Conservation (phyloP, 768 basidiomycete species). For the Termitomyces sp. region DNA sequence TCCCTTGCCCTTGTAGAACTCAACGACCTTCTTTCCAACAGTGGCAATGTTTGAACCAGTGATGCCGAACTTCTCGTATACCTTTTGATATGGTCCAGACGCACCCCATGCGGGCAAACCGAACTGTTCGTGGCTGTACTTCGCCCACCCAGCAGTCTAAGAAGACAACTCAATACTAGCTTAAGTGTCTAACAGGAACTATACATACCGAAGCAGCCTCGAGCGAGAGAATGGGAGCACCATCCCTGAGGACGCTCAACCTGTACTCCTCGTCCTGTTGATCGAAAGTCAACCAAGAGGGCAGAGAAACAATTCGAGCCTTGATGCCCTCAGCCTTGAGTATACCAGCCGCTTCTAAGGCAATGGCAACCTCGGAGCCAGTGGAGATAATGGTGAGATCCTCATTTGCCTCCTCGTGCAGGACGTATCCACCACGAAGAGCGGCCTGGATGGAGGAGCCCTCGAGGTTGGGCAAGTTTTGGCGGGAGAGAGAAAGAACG, state of each 20-base stretch:
- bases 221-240: slow-evolving; percentile 84
- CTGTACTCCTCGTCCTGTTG: slow-evolving; percentile 75
- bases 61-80: slow-evolving; percentile 88
- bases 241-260: slow-evolving; percentile 80
- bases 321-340: slow-evolving; percentile 75
- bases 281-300: slow-evolving; percentile 88
- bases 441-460: slow-evolving; percentile 84
- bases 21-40: slow-evolving; percentile 81
- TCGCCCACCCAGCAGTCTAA: slow-evolving; percentile 78
- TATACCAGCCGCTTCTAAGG: slow-evolving; percentile 78
- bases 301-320: slow-evolving; percentile 80
- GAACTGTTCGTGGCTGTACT: slow-evolving; percentile 88
- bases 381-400: slow-evolving; percentile 86
- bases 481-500: slow-evolving; percentile 75
- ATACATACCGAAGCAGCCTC: slow-evolving; percentile 63
- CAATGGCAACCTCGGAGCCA: slow-evolving; percentile 87
- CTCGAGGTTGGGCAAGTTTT: slow-evolving; percentile 92
- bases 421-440: slow-evolving; percentile 80
- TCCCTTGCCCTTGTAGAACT: slow-evolving; percentile 82
- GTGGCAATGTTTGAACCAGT: slow-evolving; percentile 75
- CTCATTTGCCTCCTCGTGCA: slow-evolving; percentile 75
- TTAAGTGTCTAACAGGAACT: neutral
- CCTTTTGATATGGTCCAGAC: slow-evolving; percentile 85
- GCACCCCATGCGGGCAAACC: slow-evolving; percentile 78
- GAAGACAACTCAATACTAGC: slow-evolving; percentile 10